Percentiles rank a stretch among this genome's conserved stretches.
These are phyloP conservation scores for Penicillium ochrochloron DNA, from an alignment of 495 filamentous ascomycete genomes.

Conservation along the genomic window DNA sequence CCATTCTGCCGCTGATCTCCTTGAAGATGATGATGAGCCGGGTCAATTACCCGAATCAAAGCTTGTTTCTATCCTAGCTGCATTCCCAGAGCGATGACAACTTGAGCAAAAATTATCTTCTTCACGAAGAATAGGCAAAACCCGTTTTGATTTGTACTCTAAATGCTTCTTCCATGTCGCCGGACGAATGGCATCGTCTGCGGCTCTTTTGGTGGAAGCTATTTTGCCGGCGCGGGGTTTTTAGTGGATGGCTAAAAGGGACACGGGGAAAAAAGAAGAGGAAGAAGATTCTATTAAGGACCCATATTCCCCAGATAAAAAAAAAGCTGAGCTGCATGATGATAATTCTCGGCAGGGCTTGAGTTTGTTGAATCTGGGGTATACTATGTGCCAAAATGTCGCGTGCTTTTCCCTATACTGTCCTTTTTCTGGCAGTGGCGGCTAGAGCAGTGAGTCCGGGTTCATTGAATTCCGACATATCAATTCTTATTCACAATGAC, in stretches of 20 bases:
- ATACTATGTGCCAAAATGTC: neutral
- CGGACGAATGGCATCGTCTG: constrained; percentile 18
- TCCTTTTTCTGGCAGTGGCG: constrained; percentile 12
- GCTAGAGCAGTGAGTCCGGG: constrained; percentile 20
- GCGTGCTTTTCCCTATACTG: neutral
- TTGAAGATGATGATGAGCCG: neutral
- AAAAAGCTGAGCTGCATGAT: constrained; percentile 1
- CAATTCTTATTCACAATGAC: constrained; percentile 34
- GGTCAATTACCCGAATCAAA: neutral
- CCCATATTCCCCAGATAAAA: neutral
- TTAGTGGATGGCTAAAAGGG: constrained; percentile 17
- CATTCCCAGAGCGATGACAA: neutral
- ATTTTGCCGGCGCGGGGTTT: constrained; percentile 27
- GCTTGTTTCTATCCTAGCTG: neutral
- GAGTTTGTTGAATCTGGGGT: neutral
- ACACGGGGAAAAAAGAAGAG: neutral
- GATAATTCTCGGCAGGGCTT: constrained; percentile 8
- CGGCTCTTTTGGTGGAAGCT: constrained; percentile 4
- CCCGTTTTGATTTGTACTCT: neutral
- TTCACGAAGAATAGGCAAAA: constrained; percentile 5
- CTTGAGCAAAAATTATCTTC: neutral
- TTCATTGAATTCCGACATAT: constrained; percentile 24
- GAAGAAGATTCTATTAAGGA: neutral
- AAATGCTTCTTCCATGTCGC: neutral
- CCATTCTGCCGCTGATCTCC: neutral